These are phyloP conservation scores for Xenoacremonium recifei DNA, from an alignment of 2,329 filamentous ascomycete genomes.

Conservation along the genomic window DNA sequence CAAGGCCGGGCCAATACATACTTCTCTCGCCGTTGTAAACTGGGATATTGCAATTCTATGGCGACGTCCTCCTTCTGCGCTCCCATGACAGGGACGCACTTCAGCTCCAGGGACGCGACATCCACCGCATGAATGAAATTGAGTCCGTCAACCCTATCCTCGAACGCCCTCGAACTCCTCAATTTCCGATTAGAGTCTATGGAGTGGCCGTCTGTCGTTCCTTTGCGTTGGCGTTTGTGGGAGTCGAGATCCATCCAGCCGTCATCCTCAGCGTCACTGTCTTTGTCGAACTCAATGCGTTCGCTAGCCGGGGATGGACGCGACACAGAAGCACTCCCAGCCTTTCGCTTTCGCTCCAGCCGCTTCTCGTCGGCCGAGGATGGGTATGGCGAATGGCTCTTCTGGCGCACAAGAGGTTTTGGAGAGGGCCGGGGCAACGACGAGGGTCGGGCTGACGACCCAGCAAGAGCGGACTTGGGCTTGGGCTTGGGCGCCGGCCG, in stretches of 20 bases:
- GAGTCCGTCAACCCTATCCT: slow-evolving; percentile 39
- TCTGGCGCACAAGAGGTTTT: slow-evolving; percentile 36
- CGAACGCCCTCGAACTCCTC: slow-evolving; percentile 45
- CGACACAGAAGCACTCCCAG: slow-evolving; percentile 30
- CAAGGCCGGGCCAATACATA: slow-evolving; percentile 33
- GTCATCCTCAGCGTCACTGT: slow-evolving; percentile 51
- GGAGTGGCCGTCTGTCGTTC: slow-evolving; percentile 37
- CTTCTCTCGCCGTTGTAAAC: slow-evolving; percentile 66
- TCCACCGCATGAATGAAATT: slow-evolving; percentile 59
- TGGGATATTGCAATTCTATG: slow-evolving; percentile 82
- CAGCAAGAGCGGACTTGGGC: slow-evolving; percentile 29
- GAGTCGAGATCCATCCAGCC: slow-evolving; percentile 50
- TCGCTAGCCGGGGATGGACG: slow-evolving; percentile 47
- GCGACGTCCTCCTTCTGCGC: slow-evolving; percentile 51
- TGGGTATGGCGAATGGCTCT: slow-evolving; percentile 43
- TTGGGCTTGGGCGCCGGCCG: slow-evolving; percentile 34
- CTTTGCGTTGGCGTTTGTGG: slow-evolving; percentile 48
- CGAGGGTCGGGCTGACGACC: slow-evolving; percentile 32
- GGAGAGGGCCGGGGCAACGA: slow-evolving; percentile 39
- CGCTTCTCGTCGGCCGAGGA: slow-evolving; percentile 39
- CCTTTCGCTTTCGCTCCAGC: slow-evolving; percentile 49
- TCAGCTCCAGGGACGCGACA: slow-evolving; percentile 50
- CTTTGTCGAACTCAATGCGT: slow-evolving; percentile 49
- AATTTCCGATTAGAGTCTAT: slow-evolving; percentile 48
- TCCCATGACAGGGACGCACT: slow-evolving; percentile 50